Conservation (phyloP, 2,329 filamentous ascomycete genomes). For the Xylaria sp. region DNA sequence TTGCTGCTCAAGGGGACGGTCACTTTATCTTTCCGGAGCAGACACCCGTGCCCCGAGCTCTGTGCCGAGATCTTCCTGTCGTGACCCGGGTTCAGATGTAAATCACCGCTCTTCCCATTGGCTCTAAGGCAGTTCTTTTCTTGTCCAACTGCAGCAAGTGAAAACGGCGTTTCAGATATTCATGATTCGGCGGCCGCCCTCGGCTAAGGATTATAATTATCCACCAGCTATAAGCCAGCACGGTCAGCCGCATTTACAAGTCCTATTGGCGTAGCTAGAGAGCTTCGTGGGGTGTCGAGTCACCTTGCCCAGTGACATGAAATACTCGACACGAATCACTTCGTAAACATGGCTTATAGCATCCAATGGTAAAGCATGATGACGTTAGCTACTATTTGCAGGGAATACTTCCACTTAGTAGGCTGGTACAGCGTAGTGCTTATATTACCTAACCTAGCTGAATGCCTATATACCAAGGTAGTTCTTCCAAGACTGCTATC, state of each 20-base stretch:
- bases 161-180: slow-evolving; percentile 21
- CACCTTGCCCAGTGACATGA: background rate
- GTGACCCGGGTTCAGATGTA: slow-evolving; percentile 19
- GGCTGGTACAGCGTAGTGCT: background rate
- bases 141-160: background rate
- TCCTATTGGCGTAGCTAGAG: background rate
- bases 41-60: slow-evolving; percentile 24
- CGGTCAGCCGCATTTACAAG: background rate
- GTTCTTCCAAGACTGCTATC: background rate
- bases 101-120: background rate
- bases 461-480: background rate
- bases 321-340: background rate
- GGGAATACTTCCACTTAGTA: background rate
- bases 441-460: background rate
- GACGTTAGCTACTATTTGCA: background rate
- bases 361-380: background rate
- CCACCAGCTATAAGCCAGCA: background rate
- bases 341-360: background rate
- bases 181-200: background rate
- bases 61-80: slow-evolving; percentile 26
- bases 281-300: background rate
- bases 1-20: slow-evolving; percentile 25
- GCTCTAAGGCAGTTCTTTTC: background rate
- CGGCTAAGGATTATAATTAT: slow-evolving; percentile 10
- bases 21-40: slow-evolving; percentile 25